These are phyloP conservation scores for Leccinum uliginosum DNA, from an alignment of 768 basidiomycete genomes.

Conservation along the genomic window DNA sequence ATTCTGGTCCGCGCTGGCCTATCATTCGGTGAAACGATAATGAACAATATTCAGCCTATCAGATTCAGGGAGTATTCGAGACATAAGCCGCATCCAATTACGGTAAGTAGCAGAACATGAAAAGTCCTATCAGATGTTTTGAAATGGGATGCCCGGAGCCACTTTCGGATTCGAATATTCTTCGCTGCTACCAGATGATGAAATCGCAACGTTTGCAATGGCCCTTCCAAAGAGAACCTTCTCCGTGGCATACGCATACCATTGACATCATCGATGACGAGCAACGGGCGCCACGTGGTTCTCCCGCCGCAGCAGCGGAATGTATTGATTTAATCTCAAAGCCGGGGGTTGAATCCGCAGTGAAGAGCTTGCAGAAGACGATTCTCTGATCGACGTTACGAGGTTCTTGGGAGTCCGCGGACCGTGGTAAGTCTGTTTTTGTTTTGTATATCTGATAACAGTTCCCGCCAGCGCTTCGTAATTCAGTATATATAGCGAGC, in stretches of 20 bases:
- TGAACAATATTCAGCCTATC: background rate
- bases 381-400: too few species aligned
- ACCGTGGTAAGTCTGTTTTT: too few species aligned
- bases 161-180: background rate
- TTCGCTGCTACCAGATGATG: background rate
- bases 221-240: background rate
- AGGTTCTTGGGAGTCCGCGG: too few species aligned
- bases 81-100: too few species aligned
- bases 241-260: background rate
- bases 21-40: background rate
- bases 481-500: too few species aligned
- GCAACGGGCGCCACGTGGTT: background rate
- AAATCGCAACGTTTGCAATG: background rate
- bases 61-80: background rate
- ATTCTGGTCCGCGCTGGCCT: background rate
- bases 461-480: too few species aligned
- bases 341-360: too few species aligned
- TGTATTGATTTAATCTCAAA: too few species aligned
- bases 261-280: background rate
- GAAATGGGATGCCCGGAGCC: too few species aligned
- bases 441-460: too few species aligned
- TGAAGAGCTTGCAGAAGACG: too few species aligned
- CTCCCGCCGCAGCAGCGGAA: background rate
- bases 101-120: background rate
- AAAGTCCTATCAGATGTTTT: too few species aligned